phyloP scores from a whole-genome alignment of 208 protist genomes.

The Naegleria fowleri region DNA sequence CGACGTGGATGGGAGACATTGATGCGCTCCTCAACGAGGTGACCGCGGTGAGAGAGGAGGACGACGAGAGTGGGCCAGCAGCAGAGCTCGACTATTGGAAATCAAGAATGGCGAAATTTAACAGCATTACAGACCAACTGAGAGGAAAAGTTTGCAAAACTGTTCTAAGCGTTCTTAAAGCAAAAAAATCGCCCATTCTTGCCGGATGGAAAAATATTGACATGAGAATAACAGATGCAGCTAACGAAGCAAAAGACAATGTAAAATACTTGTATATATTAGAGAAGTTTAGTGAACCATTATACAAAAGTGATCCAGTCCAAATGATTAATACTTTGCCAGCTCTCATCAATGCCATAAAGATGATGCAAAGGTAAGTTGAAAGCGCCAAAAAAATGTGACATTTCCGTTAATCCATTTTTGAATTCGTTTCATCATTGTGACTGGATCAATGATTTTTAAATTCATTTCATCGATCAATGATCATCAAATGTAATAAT shows the following conservation, averaged over 20 bases:
- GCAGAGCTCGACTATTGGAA: conserved; percentile 67
- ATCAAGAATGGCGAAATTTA: conserved; percentile 61
- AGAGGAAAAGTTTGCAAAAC: conserved; percentile 35
- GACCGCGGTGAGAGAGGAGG: conserved; percentile 38
- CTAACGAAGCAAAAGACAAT: conserved; percentile 70
- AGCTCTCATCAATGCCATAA: conserved; percentile 50
- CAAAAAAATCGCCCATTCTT: conserved; percentile 44
- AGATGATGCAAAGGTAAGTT: conserved; percentile 49
- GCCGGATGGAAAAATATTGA: conserved; percentile 51
- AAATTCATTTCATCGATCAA: conserved; percentile 19
- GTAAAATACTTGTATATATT: conserved; percentile 62
- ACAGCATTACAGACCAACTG: conserved; percentile 56
- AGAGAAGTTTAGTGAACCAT: conserved; percentile 55
- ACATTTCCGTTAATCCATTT: neutral
- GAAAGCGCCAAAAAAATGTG: neutral
- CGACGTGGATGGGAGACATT: conserved; percentile 43
- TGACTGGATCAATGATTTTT: neutral
- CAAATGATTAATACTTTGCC: conserved; percentile 47
- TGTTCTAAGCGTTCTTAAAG: conserved; percentile 46
- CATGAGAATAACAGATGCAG: conserved; percentile 52
- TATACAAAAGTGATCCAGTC: conserved; percentile 53
- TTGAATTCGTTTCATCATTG: conserved; percentile 1
- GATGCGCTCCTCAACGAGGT: conserved; percentile 51
- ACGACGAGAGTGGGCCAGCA: conserved; percentile 53
- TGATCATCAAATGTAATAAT: no score